Conservation (phyloP, 2,329 filamentous ascomycete genomes). For the Exophiala sideris region DNA sequence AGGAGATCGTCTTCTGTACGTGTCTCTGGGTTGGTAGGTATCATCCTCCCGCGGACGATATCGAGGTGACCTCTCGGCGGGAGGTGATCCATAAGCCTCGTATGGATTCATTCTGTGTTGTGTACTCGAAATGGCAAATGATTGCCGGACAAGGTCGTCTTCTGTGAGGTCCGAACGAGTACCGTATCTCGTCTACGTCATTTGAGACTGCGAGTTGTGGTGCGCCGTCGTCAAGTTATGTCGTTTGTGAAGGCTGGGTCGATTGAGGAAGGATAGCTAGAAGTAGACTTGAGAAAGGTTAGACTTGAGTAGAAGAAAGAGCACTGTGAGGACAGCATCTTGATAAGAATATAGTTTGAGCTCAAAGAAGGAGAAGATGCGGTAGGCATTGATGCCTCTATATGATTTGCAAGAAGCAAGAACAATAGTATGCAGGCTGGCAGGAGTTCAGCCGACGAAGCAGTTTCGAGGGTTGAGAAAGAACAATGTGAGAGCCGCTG, state of each 20-base stretch:
- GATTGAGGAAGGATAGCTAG: slow-evolving; percentile 19
- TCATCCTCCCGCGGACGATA: slow-evolving; percentile 41
- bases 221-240: slow-evolving; percentile 6
- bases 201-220: background rate
- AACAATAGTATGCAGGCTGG: slow-evolving; percentile 14
- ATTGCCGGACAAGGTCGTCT: background rate
- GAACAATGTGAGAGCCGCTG: slow-evolving; percentile 14
- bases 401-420: slow-evolving; percentile 10
- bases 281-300: slow-evolving; percentile 22
- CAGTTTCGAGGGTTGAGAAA: slow-evolving; percentile 3
- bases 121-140: background rate
- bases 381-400: slow-evolving; percentile 20
- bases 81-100: slow-evolving; percentile 44
- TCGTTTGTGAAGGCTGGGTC: slow-evolving; percentile 6
- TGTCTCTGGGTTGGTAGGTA: slow-evolving; percentile 37
- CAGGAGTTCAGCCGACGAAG: slow-evolving; percentile 5
- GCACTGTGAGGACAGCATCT: slow-evolving; percentile 14
- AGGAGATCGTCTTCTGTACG: slow-evolving; percentile 46
- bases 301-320: slow-evolving; percentile 21
- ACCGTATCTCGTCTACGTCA: slow-evolving; percentile 5
- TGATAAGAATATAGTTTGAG: slow-evolving; percentile 6
- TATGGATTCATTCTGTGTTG: slow-evolving; percentile 44
- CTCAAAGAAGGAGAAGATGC: slow-evolving; percentile 19
- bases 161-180: background rate
- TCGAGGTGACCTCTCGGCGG: slow-evolving; percentile 32